Conservation (phyloP, 2,329 filamentous ascomycete genomes). For the Colletotrichum sp. region DNA sequence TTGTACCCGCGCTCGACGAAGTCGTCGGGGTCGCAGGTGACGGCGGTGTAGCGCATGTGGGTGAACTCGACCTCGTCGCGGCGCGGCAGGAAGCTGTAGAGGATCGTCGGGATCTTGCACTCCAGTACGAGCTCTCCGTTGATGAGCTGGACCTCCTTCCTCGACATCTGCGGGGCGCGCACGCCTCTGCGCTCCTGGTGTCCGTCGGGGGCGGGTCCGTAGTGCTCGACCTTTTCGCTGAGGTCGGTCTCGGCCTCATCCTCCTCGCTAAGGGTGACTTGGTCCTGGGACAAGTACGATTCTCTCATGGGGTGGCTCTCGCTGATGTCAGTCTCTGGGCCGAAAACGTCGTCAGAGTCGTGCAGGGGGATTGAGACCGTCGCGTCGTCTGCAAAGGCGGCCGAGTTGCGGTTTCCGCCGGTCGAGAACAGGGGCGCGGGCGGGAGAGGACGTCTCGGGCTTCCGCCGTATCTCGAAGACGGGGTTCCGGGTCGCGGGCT, state of each 20-base stretch:
- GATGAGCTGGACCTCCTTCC: conserved; percentile 93
- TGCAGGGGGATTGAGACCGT: conserved; percentile 75
- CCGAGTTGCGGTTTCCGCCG: conserved; percentile 49
- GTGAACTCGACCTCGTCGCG: conserved; percentile 96
- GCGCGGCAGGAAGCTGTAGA: conserved; percentile 94
- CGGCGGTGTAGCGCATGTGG: conserved; percentile 97
- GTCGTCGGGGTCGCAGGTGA: conserved; percentile 97
- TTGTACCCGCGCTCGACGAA: conserved; percentile 90
- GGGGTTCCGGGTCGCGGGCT: conserved; percentile 90
- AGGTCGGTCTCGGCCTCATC: conserved; percentile 34
- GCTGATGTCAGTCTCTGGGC: conserved; percentile 59
- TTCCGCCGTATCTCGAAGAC: conserved; percentile 86
- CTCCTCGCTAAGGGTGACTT: conserved; percentile 58
- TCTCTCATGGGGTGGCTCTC: conserved; percentile 56
- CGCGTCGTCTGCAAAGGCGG: conserved; percentile 67
- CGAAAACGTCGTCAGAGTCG: conserved; percentile 78
- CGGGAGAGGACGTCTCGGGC: conserved; percentile 84
- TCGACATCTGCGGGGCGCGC: conserved; percentile 84
- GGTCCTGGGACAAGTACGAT: conserved; percentile 61
- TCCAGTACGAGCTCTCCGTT: conserved; percentile 97
- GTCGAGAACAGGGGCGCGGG: conserved; percentile 84
- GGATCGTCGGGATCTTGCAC: conserved; percentile 98
- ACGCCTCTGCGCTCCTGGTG: conserved; percentile 89
- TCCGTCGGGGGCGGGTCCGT: conserved; percentile 85
- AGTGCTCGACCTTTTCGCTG: conserved; percentile 73